These are phyloP conservation scores for Amoebophrya sp. DNA, from an alignment of 169 alveolate genomes.

Conservation along the genomic window DNA sequence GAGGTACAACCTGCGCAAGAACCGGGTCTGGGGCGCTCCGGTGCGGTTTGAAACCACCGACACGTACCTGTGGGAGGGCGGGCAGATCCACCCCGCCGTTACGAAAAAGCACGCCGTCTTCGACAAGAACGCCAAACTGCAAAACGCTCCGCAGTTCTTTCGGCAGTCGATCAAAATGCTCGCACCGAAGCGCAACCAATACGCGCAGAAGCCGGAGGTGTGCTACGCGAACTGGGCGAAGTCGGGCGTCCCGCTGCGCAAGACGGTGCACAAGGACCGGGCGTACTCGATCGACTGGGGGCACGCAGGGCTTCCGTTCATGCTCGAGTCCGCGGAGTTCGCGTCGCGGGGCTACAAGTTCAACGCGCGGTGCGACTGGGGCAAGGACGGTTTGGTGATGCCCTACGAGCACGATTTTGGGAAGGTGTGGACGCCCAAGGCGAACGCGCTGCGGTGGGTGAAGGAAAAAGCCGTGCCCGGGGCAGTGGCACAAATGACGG, in stretches of 20 bases:
- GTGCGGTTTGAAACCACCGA: neutral
- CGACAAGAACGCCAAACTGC: neutral
- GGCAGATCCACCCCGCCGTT: neutral
- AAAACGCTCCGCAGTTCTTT: neutral
- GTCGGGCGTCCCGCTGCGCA: neutral
- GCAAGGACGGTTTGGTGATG: too few species aligned
- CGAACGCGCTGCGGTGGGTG: neutral
- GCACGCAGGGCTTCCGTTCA: neutral
- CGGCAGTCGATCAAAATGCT: neutral
- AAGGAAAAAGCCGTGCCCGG: neutral
- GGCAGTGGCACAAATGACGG: neutral
- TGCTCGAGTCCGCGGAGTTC: too few species aligned
- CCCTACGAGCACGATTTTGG: too few species aligned
- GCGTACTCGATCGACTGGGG: neutral
- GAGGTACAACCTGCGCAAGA: neutral
- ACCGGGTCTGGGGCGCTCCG: neutral
- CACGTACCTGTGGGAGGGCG: neutral
- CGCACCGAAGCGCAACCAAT: neutral
- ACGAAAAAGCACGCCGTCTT: neutral
- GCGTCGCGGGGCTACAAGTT: too few species aligned
- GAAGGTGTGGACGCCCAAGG: too few species aligned
- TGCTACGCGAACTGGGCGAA: neutral
- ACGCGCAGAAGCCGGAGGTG: neutral
- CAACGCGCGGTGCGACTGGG: too few species aligned
- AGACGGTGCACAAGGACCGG: neutral